Evolutionary conservation across 2,329 filamentous ascomycete genomes (phyloP), one percentile per base, ranked within the genome.

Genomic region (Aulographum hederae): DNA sequence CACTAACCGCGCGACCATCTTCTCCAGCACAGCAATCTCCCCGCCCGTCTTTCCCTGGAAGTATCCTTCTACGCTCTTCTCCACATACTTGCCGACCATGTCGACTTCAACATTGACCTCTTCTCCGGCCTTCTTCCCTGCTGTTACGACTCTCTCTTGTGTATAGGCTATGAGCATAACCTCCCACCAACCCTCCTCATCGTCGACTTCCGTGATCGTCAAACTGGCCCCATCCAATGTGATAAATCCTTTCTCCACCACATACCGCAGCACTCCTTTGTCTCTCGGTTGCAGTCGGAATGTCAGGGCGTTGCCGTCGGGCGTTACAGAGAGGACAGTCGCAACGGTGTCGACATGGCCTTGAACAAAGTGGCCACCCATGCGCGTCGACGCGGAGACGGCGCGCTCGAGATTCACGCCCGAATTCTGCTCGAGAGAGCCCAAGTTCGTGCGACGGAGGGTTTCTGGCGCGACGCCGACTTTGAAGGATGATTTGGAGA

Each of bases 121-220:
- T 4, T 92, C 81, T 2, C 85, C 84, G 18, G 67, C 57, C 54
- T 68, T 63, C 67, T 94, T 94, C 32, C 60, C 62, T 2, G 79
- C 80, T 39, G 82, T 73, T 12, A 92, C 77, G 12, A 98, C 75
- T 53, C 79, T 79, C 55, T 86, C 81, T 60, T 95, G 89, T 8
- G 89, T 94, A 55, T 98, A 98, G 6, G 79, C 70, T 52, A 98
- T 94, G 38, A 98, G 63, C 89, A 98, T 98, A 31, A 98, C 78
- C 66, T 95, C 89, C 58, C 68, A 77, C 69, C 76, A 94, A 52
- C 82, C 91, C 26, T 77, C 74, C 2, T 51, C 65, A 52, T 94
- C 86, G 45, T 86, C 60, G 18, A 95, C 86, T 41, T 69, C 67
- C 2, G 86, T 95, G 2, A 98, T 69, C 0, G 89, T 98, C 61